Conservation (phyloP, 257 asterid genomes). For the Perilla frutescens region DNA sequence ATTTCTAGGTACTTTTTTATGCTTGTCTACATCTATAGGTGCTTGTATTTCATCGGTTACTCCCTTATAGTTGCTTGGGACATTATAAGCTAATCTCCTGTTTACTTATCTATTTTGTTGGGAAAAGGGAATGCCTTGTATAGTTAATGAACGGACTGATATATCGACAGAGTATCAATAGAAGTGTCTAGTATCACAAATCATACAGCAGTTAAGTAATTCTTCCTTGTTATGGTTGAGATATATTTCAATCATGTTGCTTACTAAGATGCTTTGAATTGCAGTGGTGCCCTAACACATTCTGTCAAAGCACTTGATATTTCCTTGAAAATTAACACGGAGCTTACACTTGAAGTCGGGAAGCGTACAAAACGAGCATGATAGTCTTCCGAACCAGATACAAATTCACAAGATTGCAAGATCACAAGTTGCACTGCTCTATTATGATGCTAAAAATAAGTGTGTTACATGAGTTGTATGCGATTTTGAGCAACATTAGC, state of each 20-base stretch:
- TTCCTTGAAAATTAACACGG: conserved; percentile 90
- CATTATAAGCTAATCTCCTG: background rate
- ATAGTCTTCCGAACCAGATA: conserved; percentile 22
- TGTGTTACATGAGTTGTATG: background rate
- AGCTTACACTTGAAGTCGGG: conserved; percentile 94
- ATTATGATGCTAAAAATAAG: conserved; percentile 9
- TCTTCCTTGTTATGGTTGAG: background rate
- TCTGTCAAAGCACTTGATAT: conserved; percentile 98
- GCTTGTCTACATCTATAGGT: conserved; percentile 73
- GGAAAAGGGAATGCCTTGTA: background rate
- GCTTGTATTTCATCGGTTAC: background rate
- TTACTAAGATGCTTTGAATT: conserved; percentile 21
- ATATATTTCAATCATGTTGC: background rate
- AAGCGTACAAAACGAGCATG: conserved; percentile 94
- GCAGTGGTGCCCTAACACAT: conserved; percentile 95
- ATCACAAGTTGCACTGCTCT: conserved; percentile 9
- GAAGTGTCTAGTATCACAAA: conserved; percentile 19
- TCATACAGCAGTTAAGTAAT: too few relatives aligned
- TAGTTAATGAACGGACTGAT: background rate
- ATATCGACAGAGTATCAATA: background rate
- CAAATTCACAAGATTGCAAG: background rate
- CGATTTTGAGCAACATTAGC: conserved; percentile 14
- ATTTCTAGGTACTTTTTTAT: conserved; percentile 70
- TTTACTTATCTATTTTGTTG: background rate
- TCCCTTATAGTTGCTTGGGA: background rate